phyloP scores from a whole-genome alignment of 148 eudicot species.

The Nepenthes mirabilis region DNA sequence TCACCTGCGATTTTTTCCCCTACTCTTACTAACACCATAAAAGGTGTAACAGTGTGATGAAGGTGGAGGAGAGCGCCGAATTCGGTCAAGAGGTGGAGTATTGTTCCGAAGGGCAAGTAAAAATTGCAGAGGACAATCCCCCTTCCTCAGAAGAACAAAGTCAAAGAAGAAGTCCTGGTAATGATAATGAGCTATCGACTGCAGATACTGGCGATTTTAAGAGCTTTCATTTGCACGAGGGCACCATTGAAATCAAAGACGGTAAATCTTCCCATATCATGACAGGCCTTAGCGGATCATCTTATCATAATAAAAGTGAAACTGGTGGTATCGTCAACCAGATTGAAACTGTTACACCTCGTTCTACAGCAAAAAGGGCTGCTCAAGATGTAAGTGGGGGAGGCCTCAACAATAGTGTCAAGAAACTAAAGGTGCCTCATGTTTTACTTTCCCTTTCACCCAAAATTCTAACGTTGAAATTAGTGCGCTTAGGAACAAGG shows the following conservation, averaged over 20 bases:
- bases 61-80: conserved; percentile 28
- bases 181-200: too few species aligned
- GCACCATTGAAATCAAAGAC: too few species aligned
- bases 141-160: conserved; percentile 7
- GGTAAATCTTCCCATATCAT: too few species aligned
- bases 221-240: too few species aligned
- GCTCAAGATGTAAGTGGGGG: conserved; percentile 15
- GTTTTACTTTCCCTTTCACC: too few species aligned
- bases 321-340: too few species aligned
- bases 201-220: too few species aligned
- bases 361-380: conserved; percentile 15
- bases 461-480: too few species aligned
- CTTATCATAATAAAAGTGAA: too few species aligned
- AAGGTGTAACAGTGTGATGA: conserved; percentile 13
- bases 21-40: too few species aligned
- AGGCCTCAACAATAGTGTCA: conserved; percentile 15
- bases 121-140: conserved; percentile 4
- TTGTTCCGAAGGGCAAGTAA: neutral
- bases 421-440: conserved; percentile 17
- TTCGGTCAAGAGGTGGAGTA: conserved; percentile 4
- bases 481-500: too few species aligned
- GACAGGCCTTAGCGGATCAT: too few species aligned
- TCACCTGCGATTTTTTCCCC: conserved; percentile 1
- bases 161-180: neutral
- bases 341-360: conserved; percentile 15